Evolutionary conservation across 371 early-diverging fungal species (phyloP).

Genomic region (Apophysomyces trapeziformis): DNA sequence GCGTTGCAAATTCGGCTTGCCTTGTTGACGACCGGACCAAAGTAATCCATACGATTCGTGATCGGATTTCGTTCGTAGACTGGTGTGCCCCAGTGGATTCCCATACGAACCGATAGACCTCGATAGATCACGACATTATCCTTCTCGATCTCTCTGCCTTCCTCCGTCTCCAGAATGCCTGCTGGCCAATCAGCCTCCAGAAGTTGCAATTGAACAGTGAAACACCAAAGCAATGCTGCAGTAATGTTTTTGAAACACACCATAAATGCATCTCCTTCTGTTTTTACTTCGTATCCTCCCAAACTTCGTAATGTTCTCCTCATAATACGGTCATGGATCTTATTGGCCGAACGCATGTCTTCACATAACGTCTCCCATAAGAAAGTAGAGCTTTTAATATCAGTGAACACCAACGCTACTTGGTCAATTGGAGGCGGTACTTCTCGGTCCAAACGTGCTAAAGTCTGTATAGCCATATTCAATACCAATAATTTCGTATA

Average conservation of each 20-base stretch:
- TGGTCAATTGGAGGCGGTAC: constrained; percentile 86
- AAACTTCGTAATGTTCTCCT: constrained; percentile 79
- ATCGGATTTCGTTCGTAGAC: constrained; percentile 91
- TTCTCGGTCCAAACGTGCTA: constrained; percentile 76
- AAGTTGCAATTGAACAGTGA: constrained; percentile 86
- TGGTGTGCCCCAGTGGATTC: constrained; percentile 92
- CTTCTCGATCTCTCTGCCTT: constrained; percentile 78
- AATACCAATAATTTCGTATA: background rate
- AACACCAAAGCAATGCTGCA: constrained; percentile 89
- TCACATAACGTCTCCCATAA: constrained; percentile 91
- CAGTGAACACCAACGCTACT: constrained; percentile 92
- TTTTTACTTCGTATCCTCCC: constrained; percentile 98
- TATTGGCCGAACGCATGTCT: constrained; percentile 90
- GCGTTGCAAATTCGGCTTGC: constrained; percentile 86
- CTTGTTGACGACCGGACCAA: constrained; percentile 93
- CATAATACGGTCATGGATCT: constrained; percentile 89
- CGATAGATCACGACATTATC: constrained; percentile 73
- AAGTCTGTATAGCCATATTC: constrained; percentile 30
- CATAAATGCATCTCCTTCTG: constrained; percentile 97
- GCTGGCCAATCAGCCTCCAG: constrained; percentile 91
- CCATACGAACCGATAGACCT: constrained; percentile 94
- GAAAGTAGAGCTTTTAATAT: constrained; percentile 92
- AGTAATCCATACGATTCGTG: constrained; percentile 95
- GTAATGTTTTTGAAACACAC: constrained; percentile 90
- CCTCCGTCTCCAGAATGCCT: constrained; percentile 82